Evolutionary conservation across 352 stramenopile species (phyloP).

Genomic region (Pythium coloratum): DNA sequence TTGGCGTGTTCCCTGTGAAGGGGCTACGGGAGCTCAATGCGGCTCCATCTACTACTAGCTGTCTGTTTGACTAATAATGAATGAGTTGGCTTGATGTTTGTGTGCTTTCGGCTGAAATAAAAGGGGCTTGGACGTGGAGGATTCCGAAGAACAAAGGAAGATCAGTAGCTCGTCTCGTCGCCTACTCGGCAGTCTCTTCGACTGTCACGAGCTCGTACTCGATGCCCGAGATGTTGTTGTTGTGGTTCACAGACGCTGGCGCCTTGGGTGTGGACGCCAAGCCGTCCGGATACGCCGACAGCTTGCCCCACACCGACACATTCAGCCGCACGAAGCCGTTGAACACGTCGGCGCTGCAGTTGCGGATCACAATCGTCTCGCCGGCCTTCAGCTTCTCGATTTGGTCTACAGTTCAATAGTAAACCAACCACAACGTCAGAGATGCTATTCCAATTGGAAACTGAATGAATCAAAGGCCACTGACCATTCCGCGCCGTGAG

Average conservation of each 20-base stretch:
- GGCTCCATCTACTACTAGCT: no score
- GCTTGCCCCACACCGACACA: slow-evolving; percentile 85
- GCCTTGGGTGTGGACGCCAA: slow-evolving; percentile 66
- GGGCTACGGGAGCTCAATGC: no score
- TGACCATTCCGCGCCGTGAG: slow-evolving; percentile 81
- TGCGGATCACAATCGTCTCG: slow-evolving; percentile 70
- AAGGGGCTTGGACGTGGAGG: not conserved
- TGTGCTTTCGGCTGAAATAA: not conserved
- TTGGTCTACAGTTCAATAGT: slow-evolving; percentile 47
- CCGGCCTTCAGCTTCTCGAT: slow-evolving; percentile 66
- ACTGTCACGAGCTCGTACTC: slow-evolving; percentile 88
- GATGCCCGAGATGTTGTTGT: slow-evolving; percentile 77
- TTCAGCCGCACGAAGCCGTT: slow-evolving; percentile 86
- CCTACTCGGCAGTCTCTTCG: slow-evolving; percentile 50
- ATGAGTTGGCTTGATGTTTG: no score
- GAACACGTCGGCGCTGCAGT: slow-evolving; percentile 82
- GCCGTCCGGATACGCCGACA: slow-evolving; percentile 67
- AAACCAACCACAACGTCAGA: slow-evolving; percentile 8
- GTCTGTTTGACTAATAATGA: no score
- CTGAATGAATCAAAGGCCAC: not conserved
- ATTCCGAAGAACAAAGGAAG: not conserved
- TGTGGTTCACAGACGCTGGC: slow-evolving; percentile 45
- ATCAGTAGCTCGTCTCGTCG: not conserved
- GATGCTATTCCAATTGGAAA: not conserved
- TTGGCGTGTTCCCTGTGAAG: no score